A percentile compares a stretch with the other conserved stretches of the same genome.
Evolutionary conservation across 2,329 filamentous ascomycete genomes (phyloP).

Genomic region (Plenodomus tracheiphilus): DNA sequence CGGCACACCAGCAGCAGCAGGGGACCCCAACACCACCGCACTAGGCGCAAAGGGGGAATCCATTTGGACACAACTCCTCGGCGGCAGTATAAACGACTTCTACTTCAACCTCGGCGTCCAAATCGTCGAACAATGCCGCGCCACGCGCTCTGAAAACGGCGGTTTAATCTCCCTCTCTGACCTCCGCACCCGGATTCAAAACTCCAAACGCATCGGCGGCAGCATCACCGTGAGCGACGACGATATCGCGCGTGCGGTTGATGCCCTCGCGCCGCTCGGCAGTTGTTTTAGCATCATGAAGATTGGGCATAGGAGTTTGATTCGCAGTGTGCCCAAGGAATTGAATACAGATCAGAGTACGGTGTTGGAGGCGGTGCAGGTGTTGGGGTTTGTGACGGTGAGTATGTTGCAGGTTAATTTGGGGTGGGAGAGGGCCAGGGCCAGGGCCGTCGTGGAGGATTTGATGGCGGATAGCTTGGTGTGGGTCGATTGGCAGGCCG

Average conservation of each 20-base stretch:
- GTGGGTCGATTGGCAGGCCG: constrained; percentile 86
- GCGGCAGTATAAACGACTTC: constrained; percentile 92
- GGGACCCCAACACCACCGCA: constrained; percentile 46
- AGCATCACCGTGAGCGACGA: constrained; percentile 84
- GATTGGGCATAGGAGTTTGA: constrained; percentile 83
- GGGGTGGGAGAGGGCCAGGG: constrained; percentile 79
- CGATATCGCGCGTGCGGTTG: constrained; percentile 87
- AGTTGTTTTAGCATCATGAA: constrained; percentile 83
- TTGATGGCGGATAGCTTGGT: constrained; percentile 85
- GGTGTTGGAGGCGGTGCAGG: constrained; percentile 86
- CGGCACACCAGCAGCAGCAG: background rate
- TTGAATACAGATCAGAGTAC: constrained; percentile 92
- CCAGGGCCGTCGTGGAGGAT: constrained; percentile 89
- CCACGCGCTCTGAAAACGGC: constrained; percentile 86
- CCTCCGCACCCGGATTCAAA: constrained; percentile 74
- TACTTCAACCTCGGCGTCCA: constrained; percentile 98
- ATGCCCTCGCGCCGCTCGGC: constrained; percentile 82
- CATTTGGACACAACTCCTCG: constrained; percentile 91
- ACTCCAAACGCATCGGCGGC: constrained; percentile 66
- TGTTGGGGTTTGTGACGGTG: constrained; percentile 86
- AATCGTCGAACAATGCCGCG: constrained; percentile 88
- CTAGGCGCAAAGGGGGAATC: constrained; percentile 62
- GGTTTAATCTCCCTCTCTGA: constrained; percentile 85
- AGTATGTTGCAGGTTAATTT: constrained; percentile 88
- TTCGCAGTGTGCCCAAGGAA: constrained; percentile 91